These are phyloP conservation scores for Cinchona pubescens DNA, from an alignment of 257 asterid species.

Conservation along the genomic window DNA sequence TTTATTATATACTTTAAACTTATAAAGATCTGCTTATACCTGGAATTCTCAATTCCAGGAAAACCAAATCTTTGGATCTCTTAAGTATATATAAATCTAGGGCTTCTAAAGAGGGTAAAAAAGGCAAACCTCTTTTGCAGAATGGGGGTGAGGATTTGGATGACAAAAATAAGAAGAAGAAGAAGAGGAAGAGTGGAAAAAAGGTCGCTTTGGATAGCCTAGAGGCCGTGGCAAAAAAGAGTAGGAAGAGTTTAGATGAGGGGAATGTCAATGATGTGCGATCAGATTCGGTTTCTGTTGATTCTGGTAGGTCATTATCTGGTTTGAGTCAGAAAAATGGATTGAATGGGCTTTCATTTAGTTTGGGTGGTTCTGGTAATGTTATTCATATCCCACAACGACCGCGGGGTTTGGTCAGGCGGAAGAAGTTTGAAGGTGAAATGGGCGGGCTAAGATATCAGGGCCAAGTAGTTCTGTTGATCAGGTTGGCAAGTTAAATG, in stretches of 20 bases:
- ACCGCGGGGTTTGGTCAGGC: slow-evolving; percentile 73
- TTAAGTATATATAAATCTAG: slow-evolving; percentile 59
- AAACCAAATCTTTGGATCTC: slow-evolving; percentile 81
- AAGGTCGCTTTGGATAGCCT: slow-evolving; percentile 52
- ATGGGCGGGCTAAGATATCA: slow-evolving; percentile 31
- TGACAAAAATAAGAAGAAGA: slow-evolving; percentile 39
- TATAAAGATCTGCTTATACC: too few relatives aligned
- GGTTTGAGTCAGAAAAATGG: slow-evolving; percentile 38
- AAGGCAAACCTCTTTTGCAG: slow-evolving; percentile 21
- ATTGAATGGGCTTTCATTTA: slow-evolving; percentile 50
- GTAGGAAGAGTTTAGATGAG: slow-evolving; percentile 42
- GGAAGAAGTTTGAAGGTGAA: slow-evolving; percentile 47
- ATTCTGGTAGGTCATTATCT: slow-evolving; percentile 16
- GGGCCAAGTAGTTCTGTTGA: slow-evolving; percentile 39
- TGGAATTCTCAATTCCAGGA: too few relatives aligned
- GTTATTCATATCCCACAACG: slow-evolving; percentile 71
- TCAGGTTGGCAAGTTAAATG: slow-evolving; percentile 29
- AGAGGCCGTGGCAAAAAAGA: slow-evolving; percentile 53
- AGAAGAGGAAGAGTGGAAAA: slow-evolving; percentile 54
- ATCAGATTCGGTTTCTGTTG: slow-evolving; percentile 24
- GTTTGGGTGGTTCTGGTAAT: slow-evolving; percentile 54
- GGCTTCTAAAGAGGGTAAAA: slow-evolving; percentile 41
- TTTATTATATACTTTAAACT: too few relatives aligned
- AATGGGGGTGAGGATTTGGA: slow-evolving; percentile 32
- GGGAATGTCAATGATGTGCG: slow-evolving; percentile 38